Evolutionary conservation across 768 basidiomycete species (phyloP).

Genomic region (Amanita phalloides): DNA sequence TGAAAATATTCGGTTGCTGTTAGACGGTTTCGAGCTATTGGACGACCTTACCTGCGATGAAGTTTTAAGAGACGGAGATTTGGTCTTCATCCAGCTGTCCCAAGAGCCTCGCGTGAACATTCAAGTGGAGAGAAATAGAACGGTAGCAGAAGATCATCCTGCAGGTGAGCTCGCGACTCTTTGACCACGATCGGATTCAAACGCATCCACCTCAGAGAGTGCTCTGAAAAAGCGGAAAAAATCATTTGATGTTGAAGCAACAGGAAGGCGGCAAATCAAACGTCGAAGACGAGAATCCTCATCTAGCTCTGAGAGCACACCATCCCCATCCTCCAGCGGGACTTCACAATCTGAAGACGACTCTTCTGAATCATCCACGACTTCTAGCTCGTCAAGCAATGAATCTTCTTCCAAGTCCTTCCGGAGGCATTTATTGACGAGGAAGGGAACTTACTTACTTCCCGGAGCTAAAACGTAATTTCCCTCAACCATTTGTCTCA

Average conservation of each 20-base stretch:
- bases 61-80: constrained; percentile 39
- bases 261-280: background rate
- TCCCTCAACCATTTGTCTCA: background rate
- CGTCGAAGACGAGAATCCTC: background rate
- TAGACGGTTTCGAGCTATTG: constrained; percentile 41
- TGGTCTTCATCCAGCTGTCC: constrained; percentile 23
- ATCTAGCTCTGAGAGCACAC: background rate
- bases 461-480: background rate
- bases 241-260: constrained; percentile 3
- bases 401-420: constrained; percentile 17
- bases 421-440: background rate
- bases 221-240: constrained; percentile 17
- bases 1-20: constrained; percentile 18
- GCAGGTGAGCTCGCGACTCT: background rate
- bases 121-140: background rate
- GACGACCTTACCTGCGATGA: constrained; percentile 22
- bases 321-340: background rate
- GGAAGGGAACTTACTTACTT: too few species aligned
- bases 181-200: background rate
- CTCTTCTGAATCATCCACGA: constrained; percentile 12
- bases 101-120: constrained; percentile 2
- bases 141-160: background rate
- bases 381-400: constrained; percentile 11
- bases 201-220: background rate
- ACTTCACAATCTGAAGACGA: constrained; percentile 20